A percentile compares a stretch with the other conserved stretches of the same genome.
Evolutionary conservation across 176 grass and related monocot species (phyloP).

Genomic region (Saccharum spontaneum): DNA sequence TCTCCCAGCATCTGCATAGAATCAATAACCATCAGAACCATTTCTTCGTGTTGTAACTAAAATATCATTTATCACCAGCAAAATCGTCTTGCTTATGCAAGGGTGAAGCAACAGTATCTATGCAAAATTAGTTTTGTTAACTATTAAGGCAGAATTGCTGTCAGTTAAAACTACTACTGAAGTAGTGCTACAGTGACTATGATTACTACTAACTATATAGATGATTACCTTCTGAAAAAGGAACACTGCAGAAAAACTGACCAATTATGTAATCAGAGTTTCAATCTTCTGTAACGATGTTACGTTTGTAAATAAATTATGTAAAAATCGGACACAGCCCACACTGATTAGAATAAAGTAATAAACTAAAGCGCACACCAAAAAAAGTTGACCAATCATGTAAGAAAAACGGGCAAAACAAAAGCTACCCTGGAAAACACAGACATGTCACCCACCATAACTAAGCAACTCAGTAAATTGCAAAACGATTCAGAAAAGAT

Average conservation of each 20-base stretch:
- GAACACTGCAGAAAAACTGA: not conserved
- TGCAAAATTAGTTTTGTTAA: not conserved
- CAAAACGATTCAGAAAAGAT: conserved; percentile 10
- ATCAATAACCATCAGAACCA: conserved; percentile 30
- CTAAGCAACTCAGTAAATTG: conserved; percentile 12
- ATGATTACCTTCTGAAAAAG: not conserved
- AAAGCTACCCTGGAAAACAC: not conserved
- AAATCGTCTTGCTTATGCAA: not conserved
- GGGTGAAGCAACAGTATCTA: not conserved
- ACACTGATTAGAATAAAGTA: not conserved
- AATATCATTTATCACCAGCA: not conserved
- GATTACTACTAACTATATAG: not conserved
- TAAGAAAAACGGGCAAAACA: not conserved
- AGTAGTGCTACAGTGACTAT: not conserved
- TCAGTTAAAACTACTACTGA: not conserved
- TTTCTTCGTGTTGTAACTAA: not conserved
- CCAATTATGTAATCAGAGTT: not conserved
- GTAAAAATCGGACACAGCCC: not conserved
- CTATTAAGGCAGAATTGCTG: not conserved
- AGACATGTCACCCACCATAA: not conserved
- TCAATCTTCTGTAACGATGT: not conserved
- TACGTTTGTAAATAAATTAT: not conserved
- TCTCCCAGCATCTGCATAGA: conserved; percentile 71
- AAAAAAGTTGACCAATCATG: not conserved
- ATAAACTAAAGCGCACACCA: not conserved